Evolutionary conservation across 805 yeast genomes (phyloP).

Genomic region (Saccharomycopsis microspora): DNA sequence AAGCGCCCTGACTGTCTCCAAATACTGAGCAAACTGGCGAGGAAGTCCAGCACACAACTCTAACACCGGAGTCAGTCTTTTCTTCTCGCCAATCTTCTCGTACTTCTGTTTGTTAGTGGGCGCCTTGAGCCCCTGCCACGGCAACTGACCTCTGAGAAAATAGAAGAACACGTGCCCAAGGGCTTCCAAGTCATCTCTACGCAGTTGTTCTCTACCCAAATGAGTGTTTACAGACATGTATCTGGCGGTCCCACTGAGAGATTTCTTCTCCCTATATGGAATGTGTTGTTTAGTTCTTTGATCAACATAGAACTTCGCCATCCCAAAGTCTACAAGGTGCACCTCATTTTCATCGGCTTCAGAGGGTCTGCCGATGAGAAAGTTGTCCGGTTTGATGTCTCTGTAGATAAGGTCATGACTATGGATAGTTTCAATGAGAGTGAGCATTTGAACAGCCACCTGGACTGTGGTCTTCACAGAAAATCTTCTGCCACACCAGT

Average conservation of each 20-base stretch:
- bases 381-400: slow-evolving; percentile 97
- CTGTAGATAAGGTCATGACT: slow-evolving; percentile 85
- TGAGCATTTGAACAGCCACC: slow-evolving; percentile 90
- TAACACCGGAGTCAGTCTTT: slow-evolving; percentile 75
- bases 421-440: slow-evolving; percentile 77
- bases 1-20: slow-evolving; percentile 78
- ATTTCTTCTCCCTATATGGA: slow-evolving; percentile 93
- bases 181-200: slow-evolving; percentile 94
- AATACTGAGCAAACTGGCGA: slow-evolving; percentile 83
- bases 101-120: slow-evolving; percentile 96
- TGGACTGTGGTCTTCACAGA: slow-evolving; percentile 82
- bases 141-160: slow-evolving; percentile 85
- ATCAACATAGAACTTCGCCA: slow-evolving; percentile 97
- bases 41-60: slow-evolving; percentile 88
- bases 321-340: slow-evolving; percentile 92
- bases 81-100: slow-evolving; percentile 94
- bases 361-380: slow-evolving; percentile 82
- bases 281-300: slow-evolving; percentile 93
- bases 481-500: slow-evolving; percentile 95
- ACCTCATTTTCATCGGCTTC: slow-evolving; percentile 76
- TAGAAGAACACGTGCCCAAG: slow-evolving; percentile 95
- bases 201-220: slow-evolving; percentile 90
- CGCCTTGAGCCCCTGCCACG: slow-evolving; percentile 99
- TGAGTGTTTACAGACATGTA: slow-evolving; percentile 98
- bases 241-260: slow-evolving; percentile 95